Base-by-base conservation (phyloP, 2,329 filamentous ascomycete species). In the Hymenoscyphus fraxineus region DNA sequence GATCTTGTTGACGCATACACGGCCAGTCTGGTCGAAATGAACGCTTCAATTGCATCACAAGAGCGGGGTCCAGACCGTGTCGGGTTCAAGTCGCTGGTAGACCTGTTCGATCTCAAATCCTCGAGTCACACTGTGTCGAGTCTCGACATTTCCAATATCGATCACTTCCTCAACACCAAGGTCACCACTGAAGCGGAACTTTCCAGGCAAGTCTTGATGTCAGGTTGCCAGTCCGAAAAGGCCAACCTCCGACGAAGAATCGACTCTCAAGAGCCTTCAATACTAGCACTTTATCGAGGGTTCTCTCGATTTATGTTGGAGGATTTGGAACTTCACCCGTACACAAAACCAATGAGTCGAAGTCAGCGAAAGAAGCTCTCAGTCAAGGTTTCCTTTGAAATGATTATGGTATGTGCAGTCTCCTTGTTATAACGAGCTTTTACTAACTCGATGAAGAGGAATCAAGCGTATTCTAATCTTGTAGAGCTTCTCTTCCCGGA, bases 221-320 rank as follows among this genome's bases (percentile, higher is more conserved):
- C 60, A 31, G 60, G 60, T 3, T 62, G 60, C n/a, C 51, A 62
- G 22, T 57, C 51, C 27, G 60, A 58, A 6, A 62, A 57, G 27
- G 54, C 51, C n/a, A 57, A 56, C 5, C 60, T 62, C 38, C 47
- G 60, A 19, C 32, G 54, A 40, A 62, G 54, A 35, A 62, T 62
- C n/a, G 60, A 62, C 22, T 56, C 60, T 31, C 51, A 57, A 19
- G 60, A 62, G 19, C 60, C 60, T 40, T 41, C 51, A 6, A 62
- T 62, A 27, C 39, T 62, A 22, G 60, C 60, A 31, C 39, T 62
- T 31, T 62, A 62, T 32, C 32, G 60, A 31, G 60, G 60, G 2
- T 62, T 62, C 27, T 62, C 60, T 22, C 27, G 60, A n/a, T 62
- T 62, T 41, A 62, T 62, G 60, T 39, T 62, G 13, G 60, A 62